Evolutionary conservation across 73 alveolate species (phyloP), one percentile per base, ranked within the genome.

Genomic region (Uronychia binucleata): DNA sequence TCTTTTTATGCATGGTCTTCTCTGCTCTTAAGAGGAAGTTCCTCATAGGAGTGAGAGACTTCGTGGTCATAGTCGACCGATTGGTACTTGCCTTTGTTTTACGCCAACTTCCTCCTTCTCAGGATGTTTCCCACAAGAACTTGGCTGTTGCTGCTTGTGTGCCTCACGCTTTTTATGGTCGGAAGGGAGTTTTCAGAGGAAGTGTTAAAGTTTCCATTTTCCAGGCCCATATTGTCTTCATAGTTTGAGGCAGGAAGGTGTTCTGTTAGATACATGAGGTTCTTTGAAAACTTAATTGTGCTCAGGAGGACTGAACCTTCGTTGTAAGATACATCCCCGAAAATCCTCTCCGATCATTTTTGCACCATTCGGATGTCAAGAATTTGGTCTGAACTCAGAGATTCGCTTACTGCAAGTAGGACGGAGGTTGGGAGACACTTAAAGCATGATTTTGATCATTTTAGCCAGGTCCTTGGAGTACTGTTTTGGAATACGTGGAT

Each of bases 231-330:
- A n/a, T n/a, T n/a, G 5, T 46, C 67, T 46, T 75, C 84, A 75
- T 83, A 83, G 33, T 75, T 75, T 1, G 90, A 77, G 13, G 83
- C 90, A 11, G 90, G 90, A 1, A 83, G 79, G 19, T 75, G 78
- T 60, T 83, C 90, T 33, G 90, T 83, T 26, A 83, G 79, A 34
- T 83, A 75, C 90, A 83, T 83, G 28, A 83, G n/a, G 57, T 83
- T 83, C 34, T 83, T 83, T 19, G 90, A 82, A 1, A 83, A 81
- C 77, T 35, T 83, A 25, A 83, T 83, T 74, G 74, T 82, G 30
- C 76, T 33, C n/a, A 74, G 58, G 26, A 83, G 30, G 14, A 31
- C 14, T 13, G 84, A 75, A 34, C 76, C 77, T 31, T 83, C 84
- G 32, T 27, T 33, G 30, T 60, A 11, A 0, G 34, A 30, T 32